These are phyloP conservation scores for Triticum urartu DNA, from an alignment of 176 grass and related monocot species.

Conservation along the genomic window DNA sequence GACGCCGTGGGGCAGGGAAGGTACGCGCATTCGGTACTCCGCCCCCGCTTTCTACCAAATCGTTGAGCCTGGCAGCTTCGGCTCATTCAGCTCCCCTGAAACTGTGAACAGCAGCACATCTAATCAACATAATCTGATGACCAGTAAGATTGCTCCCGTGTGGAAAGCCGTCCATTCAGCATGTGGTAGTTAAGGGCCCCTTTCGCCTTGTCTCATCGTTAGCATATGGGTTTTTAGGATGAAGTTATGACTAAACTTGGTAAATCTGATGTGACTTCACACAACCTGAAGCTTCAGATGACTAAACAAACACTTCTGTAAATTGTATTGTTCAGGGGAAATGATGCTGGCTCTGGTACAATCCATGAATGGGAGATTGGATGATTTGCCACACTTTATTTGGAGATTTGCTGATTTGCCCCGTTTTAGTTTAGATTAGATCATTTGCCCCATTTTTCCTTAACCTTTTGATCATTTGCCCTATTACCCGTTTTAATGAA, in stretches of 20 bases:
- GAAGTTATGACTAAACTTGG: not conserved
- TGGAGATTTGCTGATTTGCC: too few species aligned
- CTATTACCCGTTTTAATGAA: too few species aligned
- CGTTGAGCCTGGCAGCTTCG: not conserved
- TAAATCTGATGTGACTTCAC: not conserved
- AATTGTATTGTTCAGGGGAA: not conserved
- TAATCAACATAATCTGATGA: not conserved
- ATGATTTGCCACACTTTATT: too few species aligned
- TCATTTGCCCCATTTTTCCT: too few species aligned
- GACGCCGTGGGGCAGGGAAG: constrained; percentile 42
- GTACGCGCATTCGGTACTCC: not conserved
- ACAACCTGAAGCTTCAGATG: not conserved
- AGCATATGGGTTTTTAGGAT: not conserved
- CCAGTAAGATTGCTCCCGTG: not conserved
- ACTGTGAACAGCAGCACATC: not conserved
- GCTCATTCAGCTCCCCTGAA: not conserved
- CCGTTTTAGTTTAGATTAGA: too few species aligned
- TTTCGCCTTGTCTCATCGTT: not conserved
- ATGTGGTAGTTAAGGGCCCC: not conserved
- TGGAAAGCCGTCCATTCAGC: not conserved
- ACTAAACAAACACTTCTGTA: not conserved
- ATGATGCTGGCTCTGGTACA: not conserved
- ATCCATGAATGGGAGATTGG: not conserved
- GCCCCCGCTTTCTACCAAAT: not conserved
- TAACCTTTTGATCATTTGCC: too few species aligned